These are phyloP conservation scores for Termitomyces heimii DNA, from an alignment of 768 basidiomycete species.

Conservation along the genomic window DNA sequence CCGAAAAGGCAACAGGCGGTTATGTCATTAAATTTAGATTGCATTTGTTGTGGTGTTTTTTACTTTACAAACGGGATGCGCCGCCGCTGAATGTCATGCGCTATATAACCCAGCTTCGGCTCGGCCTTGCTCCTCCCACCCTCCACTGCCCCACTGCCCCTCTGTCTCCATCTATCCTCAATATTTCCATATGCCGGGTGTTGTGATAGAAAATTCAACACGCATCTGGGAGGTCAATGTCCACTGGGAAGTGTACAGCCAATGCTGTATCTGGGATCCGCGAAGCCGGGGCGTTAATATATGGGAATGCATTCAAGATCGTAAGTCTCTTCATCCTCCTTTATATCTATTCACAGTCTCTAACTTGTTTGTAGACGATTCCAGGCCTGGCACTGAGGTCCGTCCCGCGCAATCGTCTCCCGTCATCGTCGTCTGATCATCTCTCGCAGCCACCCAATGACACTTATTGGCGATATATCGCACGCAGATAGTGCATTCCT, in stretches of 20 bases:
- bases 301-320: slow-evolving; percentile 69
- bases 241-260: slow-evolving; percentile 57
- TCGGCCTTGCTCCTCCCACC: background rate
- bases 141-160: background rate
- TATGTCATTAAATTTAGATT: slow-evolving; percentile 14
- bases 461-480: slow-evolving; percentile 42
- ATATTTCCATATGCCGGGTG: slow-evolving; percentile 27
- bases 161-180: slow-evolving; percentile 3
- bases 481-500: slow-evolving; percentile 28
- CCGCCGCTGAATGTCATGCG: slow-evolving; percentile 15
- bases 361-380: slow-evolving; percentile 41
- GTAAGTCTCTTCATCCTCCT: slow-evolving; percentile 36
- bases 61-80: slow-evolving; percentile 12
- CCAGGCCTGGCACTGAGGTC: slow-evolving; percentile 44
- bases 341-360: background rate
- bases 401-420: background rate
- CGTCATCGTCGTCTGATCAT: slow-evolving; percentile 10
- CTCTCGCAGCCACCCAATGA: slow-evolving; percentile 31
- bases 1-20: slow-evolving; percentile 8
- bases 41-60: slow-evolving; percentile 10
- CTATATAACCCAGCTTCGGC: slow-evolving; percentile 14
- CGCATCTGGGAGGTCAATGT: slow-evolving; percentile 67
- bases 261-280: slow-evolving; percentile 70
- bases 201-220: slow-evolving; percentile 60
- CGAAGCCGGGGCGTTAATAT: slow-evolving; percentile 63